These are phyloP conservation scores for Neopestalotiopsis sp. DNA, from an alignment of 2,329 filamentous ascomycete genomes.

Conservation along the genomic window DNA sequence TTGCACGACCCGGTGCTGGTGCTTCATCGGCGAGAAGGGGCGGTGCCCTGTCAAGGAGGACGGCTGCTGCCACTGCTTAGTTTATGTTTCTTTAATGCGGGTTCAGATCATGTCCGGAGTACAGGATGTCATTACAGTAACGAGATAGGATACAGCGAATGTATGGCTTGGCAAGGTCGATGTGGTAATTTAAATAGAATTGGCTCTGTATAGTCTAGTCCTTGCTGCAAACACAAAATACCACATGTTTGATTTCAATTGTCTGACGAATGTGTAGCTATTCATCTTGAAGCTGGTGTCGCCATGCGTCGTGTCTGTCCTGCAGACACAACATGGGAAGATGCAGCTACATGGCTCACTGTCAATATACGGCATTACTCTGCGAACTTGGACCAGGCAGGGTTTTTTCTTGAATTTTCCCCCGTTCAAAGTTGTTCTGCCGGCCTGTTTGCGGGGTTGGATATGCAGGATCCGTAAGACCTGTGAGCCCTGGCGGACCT, in stretches of 20 bases:
- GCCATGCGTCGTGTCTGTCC: no score
- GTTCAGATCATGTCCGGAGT: background rate
- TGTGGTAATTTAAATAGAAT: background rate
- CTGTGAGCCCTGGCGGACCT: background rate
- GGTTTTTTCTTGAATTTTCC: no score
- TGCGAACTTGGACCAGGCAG: no score
- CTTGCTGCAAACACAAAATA: background rate
- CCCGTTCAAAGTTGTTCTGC: background rate
- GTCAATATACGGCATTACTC: no score
- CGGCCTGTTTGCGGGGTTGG: background rate
- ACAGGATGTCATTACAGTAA: background rate
- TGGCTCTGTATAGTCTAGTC: background rate
- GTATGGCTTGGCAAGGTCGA: background rate
- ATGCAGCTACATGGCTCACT: no score
- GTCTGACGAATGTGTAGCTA: background rate
- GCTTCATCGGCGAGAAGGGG: slow-evolving; percentile 24
- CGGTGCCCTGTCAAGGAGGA: slow-evolving; percentile 18
- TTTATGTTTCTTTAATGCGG: background rate
- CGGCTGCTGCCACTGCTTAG: slow-evolving; percentile 16
- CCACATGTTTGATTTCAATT: background rate
- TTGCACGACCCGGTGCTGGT: slow-evolving; percentile 53
- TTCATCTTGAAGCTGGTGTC: background rate
- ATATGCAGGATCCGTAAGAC: background rate
- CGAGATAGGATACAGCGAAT: slow-evolving; percentile 1
- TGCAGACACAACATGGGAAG: no score